Evolutionary conservation across 2,329 filamentous ascomycete species (phyloP).

Genomic region (Chalaropsis ovoidea): DNA sequence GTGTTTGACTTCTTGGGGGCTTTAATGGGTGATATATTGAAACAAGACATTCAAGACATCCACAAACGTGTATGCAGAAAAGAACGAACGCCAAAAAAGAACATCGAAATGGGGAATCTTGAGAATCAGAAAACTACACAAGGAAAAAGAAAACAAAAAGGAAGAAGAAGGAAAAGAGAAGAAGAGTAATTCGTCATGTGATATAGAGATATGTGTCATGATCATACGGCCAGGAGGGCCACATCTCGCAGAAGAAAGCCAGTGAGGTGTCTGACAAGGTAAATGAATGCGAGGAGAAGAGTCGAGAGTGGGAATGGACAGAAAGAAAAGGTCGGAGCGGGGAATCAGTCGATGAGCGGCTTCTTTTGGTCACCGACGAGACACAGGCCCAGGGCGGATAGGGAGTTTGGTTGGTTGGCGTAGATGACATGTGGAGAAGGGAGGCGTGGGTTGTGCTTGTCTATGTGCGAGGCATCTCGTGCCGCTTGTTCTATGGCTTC

Average conservation of each 20-base stretch:
- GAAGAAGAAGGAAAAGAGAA: not conserved
- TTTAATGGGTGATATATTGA: slow-evolving; percentile 7
- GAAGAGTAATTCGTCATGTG: not conserved
- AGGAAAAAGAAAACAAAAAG: not conserved
- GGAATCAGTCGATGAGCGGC: slow-evolving; percentile 49
- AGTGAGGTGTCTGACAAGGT: not conserved
- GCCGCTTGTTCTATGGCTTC: slow-evolving; percentile 94
- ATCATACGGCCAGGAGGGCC: not conserved
- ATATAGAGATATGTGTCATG: slow-evolving; percentile 1
- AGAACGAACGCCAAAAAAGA: slow-evolving; percentile 2
- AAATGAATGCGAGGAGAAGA: not conserved
- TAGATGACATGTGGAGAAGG: slow-evolving; percentile 76
- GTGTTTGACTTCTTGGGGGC: no score
- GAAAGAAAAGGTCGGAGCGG: not conserved
- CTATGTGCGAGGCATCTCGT: slow-evolving; percentile 79
- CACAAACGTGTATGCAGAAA: not conserved
- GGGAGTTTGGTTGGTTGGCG: slow-evolving; percentile 58
- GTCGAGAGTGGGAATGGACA: not conserved
- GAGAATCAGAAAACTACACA: slow-evolving; percentile 1
- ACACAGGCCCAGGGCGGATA: slow-evolving; percentile 53
- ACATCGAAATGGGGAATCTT: slow-evolving; percentile 6
- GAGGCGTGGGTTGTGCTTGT: slow-evolving; percentile 84
- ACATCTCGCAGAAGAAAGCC: not conserved
- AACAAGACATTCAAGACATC: not conserved
- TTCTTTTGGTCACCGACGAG: slow-evolving; percentile 55